Base-by-base conservation (phyloP, 192 early-diverging fungal genomes). In the Linderina pennispora region DNA sequence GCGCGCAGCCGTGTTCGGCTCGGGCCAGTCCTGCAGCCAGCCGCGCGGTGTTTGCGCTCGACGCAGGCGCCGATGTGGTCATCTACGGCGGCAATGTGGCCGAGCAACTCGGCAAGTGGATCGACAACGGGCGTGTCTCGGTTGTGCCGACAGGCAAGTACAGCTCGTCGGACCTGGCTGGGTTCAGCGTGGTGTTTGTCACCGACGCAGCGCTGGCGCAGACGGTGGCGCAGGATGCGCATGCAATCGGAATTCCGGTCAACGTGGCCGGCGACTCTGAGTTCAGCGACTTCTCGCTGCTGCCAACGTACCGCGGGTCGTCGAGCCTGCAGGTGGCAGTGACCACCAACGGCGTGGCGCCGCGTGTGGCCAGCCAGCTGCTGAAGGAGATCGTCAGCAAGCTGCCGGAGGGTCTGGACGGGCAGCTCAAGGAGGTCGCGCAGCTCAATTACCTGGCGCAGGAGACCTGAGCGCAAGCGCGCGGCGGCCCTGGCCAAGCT, bases 231-330 rank as follows among this genome's bases (percentile, higher is more conserved):
- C 48, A 44, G 37, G 71, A 56, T 17, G 77, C 53, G 19, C 67
- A 46, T 53, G 73, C 80, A 17, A 77, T 45, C 8, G 73, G 81
- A 4, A 81, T 89, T 14, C 84, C 85, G 18, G 75, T 92, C 9
- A 90, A 92, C 45, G 82, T 86, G 10, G 80, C 89, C 0, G 88
- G 89, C 49, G 71, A 77, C 36, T 68, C 69, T 7, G 79, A 80
- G 10, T 58, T 87, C n/a, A 90, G 86, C 62, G 86, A 89, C 53
- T 92, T 92, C 66, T 77, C 74, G 50, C 83, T 92, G 58, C 78
- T 88, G 51, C 82, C 87, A 13, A 83, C 80, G 21, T 78, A 83
- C 45, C 67, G 81, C 28, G 85, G 86, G 37, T 68, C 76, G 19
- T 64, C 55, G 17, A 50, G 67, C n/a, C 55, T 89, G 18, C 89